Evolutionary conservation across 139 green algal genomes (phyloP).

Genomic region (Chlorella sp.): DNA sequence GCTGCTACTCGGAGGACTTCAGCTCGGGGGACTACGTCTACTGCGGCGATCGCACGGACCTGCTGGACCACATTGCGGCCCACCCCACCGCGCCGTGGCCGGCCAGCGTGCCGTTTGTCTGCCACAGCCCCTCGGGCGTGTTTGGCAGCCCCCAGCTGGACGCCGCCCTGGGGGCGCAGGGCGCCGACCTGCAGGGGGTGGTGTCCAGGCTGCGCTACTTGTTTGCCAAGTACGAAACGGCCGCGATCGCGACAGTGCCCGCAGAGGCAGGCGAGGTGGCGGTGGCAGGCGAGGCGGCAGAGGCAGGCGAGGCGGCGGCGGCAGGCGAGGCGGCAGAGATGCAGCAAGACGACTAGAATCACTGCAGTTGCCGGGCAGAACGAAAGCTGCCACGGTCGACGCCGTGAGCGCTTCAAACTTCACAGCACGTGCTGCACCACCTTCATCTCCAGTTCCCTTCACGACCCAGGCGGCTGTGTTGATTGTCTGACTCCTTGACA

Average conservation of each 20-base stretch:
- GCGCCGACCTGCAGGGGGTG: not conserved
- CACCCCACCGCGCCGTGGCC: not conserved
- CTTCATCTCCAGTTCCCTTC: too few species aligned
- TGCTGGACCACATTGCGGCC: conserved; percentile 7
- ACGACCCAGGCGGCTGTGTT: too few species aligned
- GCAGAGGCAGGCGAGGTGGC: too few species aligned
- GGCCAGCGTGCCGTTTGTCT: not conserved
- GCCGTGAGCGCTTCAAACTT: too few species aligned
- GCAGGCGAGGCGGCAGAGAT: too few species aligned
- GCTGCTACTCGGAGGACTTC: conserved; percentile 11
- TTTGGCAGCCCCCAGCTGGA: conserved; percentile 24
- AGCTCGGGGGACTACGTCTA: not conserved
- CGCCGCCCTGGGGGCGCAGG: not conserved
- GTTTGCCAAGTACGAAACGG: not conserved
- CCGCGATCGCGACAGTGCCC: not conserved
- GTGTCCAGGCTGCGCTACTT: not conserved
- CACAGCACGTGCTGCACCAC: too few species aligned
- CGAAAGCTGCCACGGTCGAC: too few species aligned
- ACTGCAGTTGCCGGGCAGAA: too few species aligned
- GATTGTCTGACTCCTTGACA: too few species aligned
- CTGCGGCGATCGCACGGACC: not conserved
- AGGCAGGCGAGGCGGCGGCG: too few species aligned
- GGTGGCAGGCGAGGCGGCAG: too few species aligned
- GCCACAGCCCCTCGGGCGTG: conserved; percentile 6
- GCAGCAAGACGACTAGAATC: too few species aligned